phyloP scores from a whole-genome alignment of 2,329 filamentous ascomycete genomes.

The Exophiala spinifera region DNA sequence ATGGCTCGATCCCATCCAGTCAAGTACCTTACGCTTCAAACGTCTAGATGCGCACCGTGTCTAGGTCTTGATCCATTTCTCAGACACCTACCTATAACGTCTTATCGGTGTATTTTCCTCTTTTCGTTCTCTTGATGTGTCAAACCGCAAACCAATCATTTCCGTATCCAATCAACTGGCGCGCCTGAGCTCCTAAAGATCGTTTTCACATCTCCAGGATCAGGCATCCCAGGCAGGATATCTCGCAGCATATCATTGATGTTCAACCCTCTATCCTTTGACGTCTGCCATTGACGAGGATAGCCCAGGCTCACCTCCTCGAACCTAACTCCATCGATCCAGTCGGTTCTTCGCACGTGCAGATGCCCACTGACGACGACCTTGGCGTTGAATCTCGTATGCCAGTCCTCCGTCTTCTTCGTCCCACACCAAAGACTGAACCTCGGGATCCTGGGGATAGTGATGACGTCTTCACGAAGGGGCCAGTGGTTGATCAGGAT shows the following conservation, averaged over 20 bases:
- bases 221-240: constrained; percentile 23
- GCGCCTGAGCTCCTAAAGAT: constrained; percentile 18
- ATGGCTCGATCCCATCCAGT: too few species aligned
- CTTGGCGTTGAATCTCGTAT: constrained; percentile 27
- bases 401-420: constrained; percentile 28
- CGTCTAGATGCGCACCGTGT: too few species aligned
- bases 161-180: neutral
- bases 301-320: constrained; percentile 30
- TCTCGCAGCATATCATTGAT: constrained; percentile 28
- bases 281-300: constrained; percentile 28
- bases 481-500: constrained; percentile 31
- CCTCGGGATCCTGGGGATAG: constrained; percentile 26
- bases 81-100: neutral
- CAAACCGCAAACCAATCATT: too few species aligned
- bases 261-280: constrained; percentile 22
- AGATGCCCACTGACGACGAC: constrained; percentile 29
- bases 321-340: constrained; percentile 28
- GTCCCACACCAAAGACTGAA: constrained; percentile 30
- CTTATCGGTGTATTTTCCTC: neutral
- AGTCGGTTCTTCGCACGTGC: constrained; percentile 29
- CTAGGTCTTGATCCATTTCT: too few species aligned
- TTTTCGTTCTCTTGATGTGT: too few species aligned
- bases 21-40: too few species aligned
- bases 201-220: constrained; percentile 21
- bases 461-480: constrained; percentile 27